A percentile compares a stretch with the other conserved stretches of the same genome.
These are phyloP conservation scores for Sisymbrium irio DNA, from an alignment of 345 rosid genomes.

Conservation along the genomic window DNA sequence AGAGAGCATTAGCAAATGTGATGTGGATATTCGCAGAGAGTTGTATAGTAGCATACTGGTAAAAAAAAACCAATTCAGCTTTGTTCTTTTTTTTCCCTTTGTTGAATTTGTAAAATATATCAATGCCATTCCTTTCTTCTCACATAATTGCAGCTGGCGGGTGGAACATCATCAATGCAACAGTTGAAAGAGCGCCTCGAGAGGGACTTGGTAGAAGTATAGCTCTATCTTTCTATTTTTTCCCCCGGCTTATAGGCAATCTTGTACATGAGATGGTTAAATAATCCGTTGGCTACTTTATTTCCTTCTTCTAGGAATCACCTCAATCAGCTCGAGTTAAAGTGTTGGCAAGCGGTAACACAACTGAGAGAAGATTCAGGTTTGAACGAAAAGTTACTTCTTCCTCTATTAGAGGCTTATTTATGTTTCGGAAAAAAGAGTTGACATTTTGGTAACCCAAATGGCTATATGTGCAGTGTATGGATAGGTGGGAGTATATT, in stretches of 20 bases:
- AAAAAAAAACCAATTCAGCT: slow-evolving; percentile 18
- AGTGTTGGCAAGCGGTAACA: slow-evolving; percentile 86
- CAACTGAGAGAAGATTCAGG: slow-evolving; percentile 34
- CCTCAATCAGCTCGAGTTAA: slow-evolving; percentile 96
- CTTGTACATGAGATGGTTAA: background rate
- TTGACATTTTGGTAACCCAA: background rate
- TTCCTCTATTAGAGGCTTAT: background rate
- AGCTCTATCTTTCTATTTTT: background rate
- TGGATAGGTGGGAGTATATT: slow-evolving; percentile 92
- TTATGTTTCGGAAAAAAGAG: background rate
- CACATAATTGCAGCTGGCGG: slow-evolving; percentile 59
- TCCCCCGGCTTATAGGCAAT: background rate
- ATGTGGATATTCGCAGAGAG: slow-evolving; percentile 91
- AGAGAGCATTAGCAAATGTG: slow-evolving; percentile 87
- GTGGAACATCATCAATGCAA: slow-evolving; percentile 98
- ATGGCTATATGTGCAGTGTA: slow-evolving; percentile 69
- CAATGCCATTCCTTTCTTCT: background rate
- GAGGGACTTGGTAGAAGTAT: slow-evolving; percentile 89
- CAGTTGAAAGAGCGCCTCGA: slow-evolving; percentile 95
- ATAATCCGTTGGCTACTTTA: background rate
- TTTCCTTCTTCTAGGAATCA: slow-evolving; percentile 59
- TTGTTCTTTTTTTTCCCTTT: too few relatives aligned
- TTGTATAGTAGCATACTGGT: slow-evolving; percentile 89
- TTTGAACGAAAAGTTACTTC: background rate
- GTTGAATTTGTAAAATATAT: background rate